These are phyloP conservation scores for Colletotrichum plurivorum DNA, from an alignment of 2,329 filamentous ascomycete genomes.

Conservation along the genomic window DNA sequence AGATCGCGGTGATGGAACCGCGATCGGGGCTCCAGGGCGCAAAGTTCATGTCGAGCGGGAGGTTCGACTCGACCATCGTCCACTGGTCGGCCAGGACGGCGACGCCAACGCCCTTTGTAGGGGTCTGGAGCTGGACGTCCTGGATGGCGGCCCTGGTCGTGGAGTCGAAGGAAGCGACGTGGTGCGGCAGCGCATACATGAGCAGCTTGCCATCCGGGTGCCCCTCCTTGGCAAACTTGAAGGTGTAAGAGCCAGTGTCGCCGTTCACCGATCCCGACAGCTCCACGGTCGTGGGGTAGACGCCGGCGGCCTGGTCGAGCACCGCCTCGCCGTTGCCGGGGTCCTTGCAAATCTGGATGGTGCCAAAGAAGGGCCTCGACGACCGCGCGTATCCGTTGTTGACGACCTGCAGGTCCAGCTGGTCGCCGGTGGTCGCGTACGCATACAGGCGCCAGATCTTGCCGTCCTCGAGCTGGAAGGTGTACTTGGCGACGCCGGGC, in stretches of 20 bases:
- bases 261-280: conserved; percentile 75
- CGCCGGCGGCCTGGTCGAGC: conserved; percentile 83
- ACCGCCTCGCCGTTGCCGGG: conserved; percentile 74
- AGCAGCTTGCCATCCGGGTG: conserved; percentile 72
- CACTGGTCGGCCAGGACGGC: conserved; percentile 81
- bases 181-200: conserved; percentile 93
- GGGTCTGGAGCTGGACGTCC: conserved; percentile 78
- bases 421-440: conserved; percentile 69
- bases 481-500: conserved; percentile 81
- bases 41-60: conserved; percentile 83
- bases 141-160: conserved; percentile 64
- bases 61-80: conserved; percentile 81
- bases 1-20: conserved; percentile 62
- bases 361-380: conserved; percentile 78
- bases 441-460: conserved; percentile 87
- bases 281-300: conserved; percentile 76
- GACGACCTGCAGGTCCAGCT: conserved; percentile 77
- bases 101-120: conserved; percentile 86
- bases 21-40: conserved; percentile 78
- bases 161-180: conserved; percentile 80
- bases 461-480: conserved; percentile 78
- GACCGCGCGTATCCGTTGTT: conserved; percentile 77
- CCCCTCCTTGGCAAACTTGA: conserved; percentile 82
- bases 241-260: conserved; percentile 77
- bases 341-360: conserved; percentile 87